phyloP scores from a whole-genome alignment of 2,329 filamentous ascomycete genomes.

The Cladosporium halotolerans region DNA sequence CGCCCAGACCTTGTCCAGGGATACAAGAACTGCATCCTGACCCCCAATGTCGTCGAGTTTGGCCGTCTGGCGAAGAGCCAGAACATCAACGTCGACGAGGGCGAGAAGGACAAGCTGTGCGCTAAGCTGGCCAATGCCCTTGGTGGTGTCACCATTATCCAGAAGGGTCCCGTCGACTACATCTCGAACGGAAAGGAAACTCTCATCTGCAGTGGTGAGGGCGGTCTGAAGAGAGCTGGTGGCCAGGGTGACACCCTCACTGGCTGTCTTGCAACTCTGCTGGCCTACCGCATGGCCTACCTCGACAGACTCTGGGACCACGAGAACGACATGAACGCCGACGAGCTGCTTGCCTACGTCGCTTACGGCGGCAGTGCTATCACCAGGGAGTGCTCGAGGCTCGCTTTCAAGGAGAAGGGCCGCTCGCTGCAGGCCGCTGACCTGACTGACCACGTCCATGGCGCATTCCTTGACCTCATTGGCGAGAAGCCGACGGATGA shows the following conservation, averaged over 20 bases:
- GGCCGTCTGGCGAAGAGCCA: conserved; percentile 70
- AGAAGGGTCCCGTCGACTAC: conserved; percentile 78
- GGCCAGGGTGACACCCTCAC: conserved; percentile 96
- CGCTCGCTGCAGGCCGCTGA: conserved; percentile 88
- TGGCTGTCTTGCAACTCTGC: conserved; percentile 77
- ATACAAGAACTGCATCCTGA: conserved; percentile 79
- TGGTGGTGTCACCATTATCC: conserved; percentile 82
- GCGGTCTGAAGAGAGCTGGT: conserved; percentile 82
- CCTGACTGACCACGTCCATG: conserved; percentile 82
- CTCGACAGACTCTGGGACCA: conserved; percentile 72
- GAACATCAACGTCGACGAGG: conserved; percentile 53
- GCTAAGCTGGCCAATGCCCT: conserved; percentile 66
- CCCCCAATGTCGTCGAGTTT: conserved; percentile 94
- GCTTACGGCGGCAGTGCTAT: conserved; percentile 83
- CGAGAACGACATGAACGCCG: conserved; percentile 47
- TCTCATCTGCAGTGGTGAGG: conserved; percentile 68
- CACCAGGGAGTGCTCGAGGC: conserved; percentile 81
- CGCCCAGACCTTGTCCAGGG: conserved; percentile 71
- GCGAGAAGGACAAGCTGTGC: conserved; percentile 54
- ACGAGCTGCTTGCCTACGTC: conserved; percentile 62
- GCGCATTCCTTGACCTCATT: conserved; percentile 72
- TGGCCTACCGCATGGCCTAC: conserved; percentile 86
- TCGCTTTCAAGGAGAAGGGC: conserved; percentile 80
- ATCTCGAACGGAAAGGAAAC: conserved; percentile 75
- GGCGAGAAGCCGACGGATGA: conserved; percentile 51